These are phyloP conservation scores for Xylaria palmicola DNA, from an alignment of 495 filamentous ascomycete genomes.

Conservation along the genomic window DNA sequence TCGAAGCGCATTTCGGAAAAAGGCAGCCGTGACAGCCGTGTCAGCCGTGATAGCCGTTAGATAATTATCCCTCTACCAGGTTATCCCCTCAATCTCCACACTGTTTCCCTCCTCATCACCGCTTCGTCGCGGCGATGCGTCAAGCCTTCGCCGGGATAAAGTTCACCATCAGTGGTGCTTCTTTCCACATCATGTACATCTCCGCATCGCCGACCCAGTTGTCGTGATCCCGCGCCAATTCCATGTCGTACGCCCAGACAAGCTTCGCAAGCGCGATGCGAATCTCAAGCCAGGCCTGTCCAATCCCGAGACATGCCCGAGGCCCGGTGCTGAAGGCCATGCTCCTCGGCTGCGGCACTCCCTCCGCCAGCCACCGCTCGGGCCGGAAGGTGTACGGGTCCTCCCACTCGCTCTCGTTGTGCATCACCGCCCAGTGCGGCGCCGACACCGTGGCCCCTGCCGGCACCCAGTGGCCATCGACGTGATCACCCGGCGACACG, in stretches of 20 bases:
- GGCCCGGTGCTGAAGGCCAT: conserved; percentile 30
- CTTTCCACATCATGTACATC: conserved; percentile 40
- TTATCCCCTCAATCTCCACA: too few relatives aligned
- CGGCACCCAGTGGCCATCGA: conserved; percentile 33
- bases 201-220: conserved; percentile 32
- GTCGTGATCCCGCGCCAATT: conserved; percentile 28
- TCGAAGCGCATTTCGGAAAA: too few relatives aligned
- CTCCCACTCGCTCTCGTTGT: conserved; percentile 30
- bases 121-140: neutral
- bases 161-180: conserved; percentile 30
- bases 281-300: conserved; percentile 39
- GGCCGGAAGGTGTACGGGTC: conserved; percentile 30
- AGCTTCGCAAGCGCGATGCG: conserved; percentile 38
- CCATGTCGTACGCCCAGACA: conserved; percentile 30
- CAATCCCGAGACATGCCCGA: conserved; percentile 31
- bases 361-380: conserved; percentile 33
- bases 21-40: too few relatives aligned
- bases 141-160: conserved; percentile 5
- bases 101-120: too few relatives aligned
- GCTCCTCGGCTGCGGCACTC: conserved; percentile 29
- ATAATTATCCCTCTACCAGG: too few relatives aligned
- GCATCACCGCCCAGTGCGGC: conserved; percentile 34
- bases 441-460: conserved; percentile 35
- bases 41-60: too few relatives aligned
- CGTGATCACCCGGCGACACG: conserved; percentile 29